Conservation (phyloP, 371 early-diverging fungal genomes). For the Coemansia sp. region DNA sequence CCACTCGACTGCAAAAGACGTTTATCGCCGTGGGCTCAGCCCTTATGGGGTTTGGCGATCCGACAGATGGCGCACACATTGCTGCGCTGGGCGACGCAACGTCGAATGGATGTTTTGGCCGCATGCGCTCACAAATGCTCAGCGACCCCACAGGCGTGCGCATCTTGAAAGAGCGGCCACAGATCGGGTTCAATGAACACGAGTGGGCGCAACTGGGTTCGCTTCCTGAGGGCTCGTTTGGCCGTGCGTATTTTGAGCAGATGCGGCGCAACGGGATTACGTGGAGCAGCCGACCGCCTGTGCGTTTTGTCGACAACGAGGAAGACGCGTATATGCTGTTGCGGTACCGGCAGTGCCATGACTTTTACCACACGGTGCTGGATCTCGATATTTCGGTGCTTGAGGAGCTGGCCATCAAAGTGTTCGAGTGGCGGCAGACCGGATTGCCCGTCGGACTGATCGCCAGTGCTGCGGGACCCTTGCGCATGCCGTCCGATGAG, state of each 20-base stretch:
- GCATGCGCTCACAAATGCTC: conserved; percentile 82
- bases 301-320: conserved; percentile 81
- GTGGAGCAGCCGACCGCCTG: conserved; percentile 81
- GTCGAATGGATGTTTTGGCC: conserved; percentile 61
- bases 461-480: conserved; percentile 78
- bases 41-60: conserved; percentile 73
- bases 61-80: conserved; percentile 84
- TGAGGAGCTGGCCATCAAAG: conserved; percentile 92
- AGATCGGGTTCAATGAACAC: conserved; percentile 65
- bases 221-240: conserved; percentile 78
- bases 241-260: conserved; percentile 79
- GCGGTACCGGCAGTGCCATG: conserved; percentile 91
- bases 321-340: conserved; percentile 93
- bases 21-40: conserved; percentile 76
- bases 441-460: conserved; percentile 88
- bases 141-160: conserved; percentile 70
- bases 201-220: conserved; percentile 64
- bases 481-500: conserved; percentile 63
- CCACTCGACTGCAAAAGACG: conserved; percentile 55
- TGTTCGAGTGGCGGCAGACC: conserved; percentile 90
- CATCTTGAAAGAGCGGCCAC: conserved; percentile 80
- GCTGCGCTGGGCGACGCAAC: conserved; percentile 93
- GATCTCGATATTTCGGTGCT: conserved; percentile 85
- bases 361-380: conserved; percentile 89
- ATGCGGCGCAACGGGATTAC: conserved; percentile 76